Conservation (phyloP, 306 rosid genomes). For the Malus orientalis region DNA sequence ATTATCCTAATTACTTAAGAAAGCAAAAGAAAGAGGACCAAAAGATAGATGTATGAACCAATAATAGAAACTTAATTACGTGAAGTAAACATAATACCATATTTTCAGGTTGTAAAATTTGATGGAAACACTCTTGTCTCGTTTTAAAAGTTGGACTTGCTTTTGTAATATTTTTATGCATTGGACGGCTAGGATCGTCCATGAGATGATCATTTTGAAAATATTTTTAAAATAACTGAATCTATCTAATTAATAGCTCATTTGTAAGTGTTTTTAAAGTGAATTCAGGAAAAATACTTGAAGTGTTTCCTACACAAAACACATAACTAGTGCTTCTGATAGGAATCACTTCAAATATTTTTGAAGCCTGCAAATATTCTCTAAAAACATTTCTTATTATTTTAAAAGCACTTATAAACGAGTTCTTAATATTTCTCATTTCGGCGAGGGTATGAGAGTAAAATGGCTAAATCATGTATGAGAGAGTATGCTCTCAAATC, state of each 20-base stretch:
- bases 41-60: background rate
- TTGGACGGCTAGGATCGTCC: background rate
- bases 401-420: no score
- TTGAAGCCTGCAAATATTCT: no score
- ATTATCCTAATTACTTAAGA: background rate
- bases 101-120: slow-evolving; percentile 4
- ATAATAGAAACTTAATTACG: slow-evolving; percentile 7
- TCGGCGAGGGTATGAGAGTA: background rate
- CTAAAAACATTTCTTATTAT: fast-evolving
- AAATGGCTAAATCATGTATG: background rate
- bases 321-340: no score
- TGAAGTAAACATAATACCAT: slow-evolving; percentile 2
- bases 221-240: no score
- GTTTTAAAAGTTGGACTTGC: background rate
- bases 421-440: background rate
- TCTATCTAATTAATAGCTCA: no score
- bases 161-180: background rate
- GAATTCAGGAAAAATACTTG: fast-evolving
- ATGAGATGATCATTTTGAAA: background rate
- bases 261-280: no score
- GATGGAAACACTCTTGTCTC: background rate
- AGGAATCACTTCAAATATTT: no score
- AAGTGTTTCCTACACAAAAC: no score
- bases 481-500: no score
- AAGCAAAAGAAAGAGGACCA: background rate